phyloP scores from a whole-genome alignment of 441 rosid genomes.

The Heliophila coronopifolia region DNA sequence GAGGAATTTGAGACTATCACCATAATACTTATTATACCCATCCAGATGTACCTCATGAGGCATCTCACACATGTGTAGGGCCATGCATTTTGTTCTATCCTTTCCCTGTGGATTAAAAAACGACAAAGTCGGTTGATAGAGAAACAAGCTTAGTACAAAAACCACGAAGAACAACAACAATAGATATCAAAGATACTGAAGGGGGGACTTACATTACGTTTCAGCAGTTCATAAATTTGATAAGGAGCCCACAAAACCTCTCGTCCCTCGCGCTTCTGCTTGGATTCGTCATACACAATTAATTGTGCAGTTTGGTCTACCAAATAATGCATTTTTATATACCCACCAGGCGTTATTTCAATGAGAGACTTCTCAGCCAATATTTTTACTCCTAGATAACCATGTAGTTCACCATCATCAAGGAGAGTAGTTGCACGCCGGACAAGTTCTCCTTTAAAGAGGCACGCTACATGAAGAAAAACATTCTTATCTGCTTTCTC shows the following conservation, averaged over 20 bases:
- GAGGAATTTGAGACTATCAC: not conserved
- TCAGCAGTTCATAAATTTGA: not conserved
- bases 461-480: conserved; percentile 30
- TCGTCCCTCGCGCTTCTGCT: not conserved
- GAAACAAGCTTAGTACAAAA: not conserved
- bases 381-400: not conserved
- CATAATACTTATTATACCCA: not conserved
- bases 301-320: conserved; percentile 24
- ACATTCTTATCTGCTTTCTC: not conserved
- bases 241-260: not conserved
- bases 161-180: not conserved
- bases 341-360: not conserved
- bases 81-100: not conserved
- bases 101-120: not conserved
- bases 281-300: conserved; percentile 1
- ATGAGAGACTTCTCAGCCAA: conserved; percentile 22
- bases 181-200: not conserved
- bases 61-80: conserved; percentile 5
- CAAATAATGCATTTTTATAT: conserved; percentile 29
- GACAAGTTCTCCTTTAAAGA: conserved; percentile 13
- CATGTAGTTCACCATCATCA: not conserved
- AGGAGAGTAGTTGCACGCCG: not conserved
- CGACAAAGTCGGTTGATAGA: not conserved
- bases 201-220: not conserved
- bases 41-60: not conserved